These are phyloP conservation scores for Neocallimastix lanati DNA, from an alignment of 192 early-diverging fungal species.

Conservation along the genomic window DNA sequence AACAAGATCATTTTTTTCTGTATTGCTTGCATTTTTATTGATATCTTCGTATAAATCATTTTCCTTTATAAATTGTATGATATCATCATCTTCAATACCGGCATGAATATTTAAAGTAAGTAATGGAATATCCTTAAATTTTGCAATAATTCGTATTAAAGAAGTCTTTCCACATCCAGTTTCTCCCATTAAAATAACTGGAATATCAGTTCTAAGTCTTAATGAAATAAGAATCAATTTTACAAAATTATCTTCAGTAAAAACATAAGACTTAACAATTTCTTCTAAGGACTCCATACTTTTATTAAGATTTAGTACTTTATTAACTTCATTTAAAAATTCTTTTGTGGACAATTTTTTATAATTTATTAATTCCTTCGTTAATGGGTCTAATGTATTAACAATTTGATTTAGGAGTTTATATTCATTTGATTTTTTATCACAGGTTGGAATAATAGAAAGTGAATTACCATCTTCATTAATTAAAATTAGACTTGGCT, in stretches of 20 bases:
- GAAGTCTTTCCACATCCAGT: background rate
- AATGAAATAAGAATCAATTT: background rate
- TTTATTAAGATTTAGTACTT: background rate
- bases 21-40: background rate
- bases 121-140: background rate
- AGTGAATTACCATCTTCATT: background rate
- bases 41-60: background rate
- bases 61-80: background rate
- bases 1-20: too few species aligned
- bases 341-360: too few species aligned
- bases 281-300: background rate
- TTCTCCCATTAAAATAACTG: background rate
- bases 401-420: background rate
- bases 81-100: background rate
- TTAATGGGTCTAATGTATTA: too few species aligned
- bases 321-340: background rate
- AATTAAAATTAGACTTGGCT: background rate
- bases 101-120: background rate
- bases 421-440: background rate
- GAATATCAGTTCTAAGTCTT: background rate
- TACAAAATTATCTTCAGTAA: background rate
- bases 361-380: too few species aligned
- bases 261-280: background rate
- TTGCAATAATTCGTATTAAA: background rate
- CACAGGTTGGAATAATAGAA: background rate